These are phyloP conservation scores for Caloboletus firmus DNA, from an alignment of 1,284 basidiomycete species.

Conservation along the genomic window DNA sequence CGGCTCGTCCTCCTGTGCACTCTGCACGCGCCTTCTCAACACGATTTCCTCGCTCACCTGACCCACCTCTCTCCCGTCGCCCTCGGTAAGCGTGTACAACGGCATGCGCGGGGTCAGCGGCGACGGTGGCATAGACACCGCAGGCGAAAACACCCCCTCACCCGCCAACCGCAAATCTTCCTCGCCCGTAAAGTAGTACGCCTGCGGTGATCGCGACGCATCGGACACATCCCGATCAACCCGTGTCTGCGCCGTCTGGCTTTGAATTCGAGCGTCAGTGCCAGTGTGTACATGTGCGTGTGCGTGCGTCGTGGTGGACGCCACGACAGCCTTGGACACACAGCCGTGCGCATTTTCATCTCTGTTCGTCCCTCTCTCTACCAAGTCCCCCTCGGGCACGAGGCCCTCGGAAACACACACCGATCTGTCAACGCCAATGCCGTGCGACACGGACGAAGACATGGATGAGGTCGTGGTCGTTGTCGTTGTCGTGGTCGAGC, in stretches of 20 bases:
- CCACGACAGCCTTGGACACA: not conserved
- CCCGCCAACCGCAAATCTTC: constrained; percentile 61
- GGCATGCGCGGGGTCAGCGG: constrained; percentile 38
- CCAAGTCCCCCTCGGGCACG: constrained; percentile 13
- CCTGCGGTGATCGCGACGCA: constrained; percentile 33
- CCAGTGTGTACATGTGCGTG: no score
- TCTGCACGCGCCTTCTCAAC: constrained; percentile 23
- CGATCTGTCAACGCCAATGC: not conserved
- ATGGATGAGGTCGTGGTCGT: no score
- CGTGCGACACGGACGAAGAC: not conserved
- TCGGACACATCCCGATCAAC: constrained; percentile 2
- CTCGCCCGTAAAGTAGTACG: constrained; percentile 54
- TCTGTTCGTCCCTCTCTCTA: not conserved
- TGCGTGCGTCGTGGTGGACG: not conserved
- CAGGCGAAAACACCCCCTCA: constrained; percentile 70
- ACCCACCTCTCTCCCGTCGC: not conserved
- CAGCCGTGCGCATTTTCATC: not conserved
- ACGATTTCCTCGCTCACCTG: constrained; percentile 13
- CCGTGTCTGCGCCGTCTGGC: not conserved
- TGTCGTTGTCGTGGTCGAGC: no score
- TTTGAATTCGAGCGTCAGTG: no score
- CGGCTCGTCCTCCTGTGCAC: not conserved
- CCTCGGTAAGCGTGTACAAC: constrained; percentile 2
- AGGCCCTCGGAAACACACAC: constrained; percentile 19
- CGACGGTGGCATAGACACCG: constrained; percentile 61